These are phyloP conservation scores for Backusella westeae DNA, from an alignment of 192 early-diverging fungal species.

Conservation along the genomic window DNA sequence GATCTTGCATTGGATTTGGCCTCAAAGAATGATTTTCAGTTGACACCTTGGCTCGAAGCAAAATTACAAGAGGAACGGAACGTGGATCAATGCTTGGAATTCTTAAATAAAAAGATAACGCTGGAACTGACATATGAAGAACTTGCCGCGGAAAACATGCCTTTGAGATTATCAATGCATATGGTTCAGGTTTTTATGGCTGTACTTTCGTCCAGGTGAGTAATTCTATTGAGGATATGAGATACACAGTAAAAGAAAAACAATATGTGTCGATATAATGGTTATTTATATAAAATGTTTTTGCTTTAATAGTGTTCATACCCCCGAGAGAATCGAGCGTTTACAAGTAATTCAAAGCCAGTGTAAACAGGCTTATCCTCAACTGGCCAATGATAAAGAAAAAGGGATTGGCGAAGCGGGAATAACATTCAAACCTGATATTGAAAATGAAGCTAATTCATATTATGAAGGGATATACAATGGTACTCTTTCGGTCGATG, in stretches of 20 bases:
- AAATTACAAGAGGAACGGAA: constrained; percentile 58
- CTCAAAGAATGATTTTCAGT: constrained; percentile 65
- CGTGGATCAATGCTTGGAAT: constrained; percentile 68
- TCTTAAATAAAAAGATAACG: constrained; percentile 61
- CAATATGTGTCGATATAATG: not conserved
- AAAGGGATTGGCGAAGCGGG: constrained; percentile 30
- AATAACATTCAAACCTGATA: constrained; percentile 60
- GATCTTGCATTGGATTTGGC: constrained; percentile 76
- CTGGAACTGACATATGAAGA: constrained; percentile 44
- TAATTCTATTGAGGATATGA: not conserved
- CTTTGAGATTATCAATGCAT: constrained; percentile 60
- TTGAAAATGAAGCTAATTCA: constrained; percentile 70
- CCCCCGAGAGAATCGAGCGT: constrained; percentile 57
- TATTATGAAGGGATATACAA: constrained; percentile 78
- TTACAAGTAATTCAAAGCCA: constrained; percentile 57
- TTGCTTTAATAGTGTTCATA: constrained; percentile 45
- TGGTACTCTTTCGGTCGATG: constrained; percentile 71
- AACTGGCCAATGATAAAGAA: constrained; percentile 42
- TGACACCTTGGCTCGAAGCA: constrained; percentile 80
- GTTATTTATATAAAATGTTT: not conserved
- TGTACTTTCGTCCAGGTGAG: constrained; percentile 52
- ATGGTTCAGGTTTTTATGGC: constrained; percentile 63
- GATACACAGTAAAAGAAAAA: not conserved
- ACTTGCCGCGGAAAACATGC: constrained; percentile 10
- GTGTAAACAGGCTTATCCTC: constrained; percentile 51